Conservation (phyloP, 2,329 filamentous ascomycete genomes). For the Scedosporium minutisporum region DNA sequence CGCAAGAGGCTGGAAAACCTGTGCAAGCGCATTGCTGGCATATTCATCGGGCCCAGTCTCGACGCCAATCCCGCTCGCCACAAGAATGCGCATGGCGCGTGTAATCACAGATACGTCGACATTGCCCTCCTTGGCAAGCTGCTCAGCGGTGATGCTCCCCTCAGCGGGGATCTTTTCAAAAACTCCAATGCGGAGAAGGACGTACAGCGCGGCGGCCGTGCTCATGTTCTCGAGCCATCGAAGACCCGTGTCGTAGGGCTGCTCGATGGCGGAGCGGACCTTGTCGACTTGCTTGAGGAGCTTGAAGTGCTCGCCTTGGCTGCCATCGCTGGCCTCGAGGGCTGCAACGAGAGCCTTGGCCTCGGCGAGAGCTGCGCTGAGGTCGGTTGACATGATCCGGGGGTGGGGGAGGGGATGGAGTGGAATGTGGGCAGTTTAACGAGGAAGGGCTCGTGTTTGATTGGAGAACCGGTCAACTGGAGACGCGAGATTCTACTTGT, state of each 20-base stretch:
- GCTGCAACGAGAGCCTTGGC: constrained; percentile 15
- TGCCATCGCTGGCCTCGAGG: constrained; percentile 15
- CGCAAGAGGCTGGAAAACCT: constrained; percentile 16
- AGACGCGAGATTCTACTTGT: too few relatives aligned
- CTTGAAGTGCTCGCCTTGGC: constrained; percentile 8
- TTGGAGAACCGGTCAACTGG: too few relatives aligned
- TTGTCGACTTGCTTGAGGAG: constrained; percentile 13
- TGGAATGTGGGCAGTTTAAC: too few relatives aligned
- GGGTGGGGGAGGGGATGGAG: too few relatives aligned
- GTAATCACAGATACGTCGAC: constrained; percentile 20
- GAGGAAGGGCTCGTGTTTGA: too few relatives aligned
- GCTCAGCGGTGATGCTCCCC: constrained; percentile 10
- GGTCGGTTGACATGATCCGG: constrained; percentile 9
- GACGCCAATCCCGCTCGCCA: constrained; percentile 19
- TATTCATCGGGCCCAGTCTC: constrained; percentile 21
- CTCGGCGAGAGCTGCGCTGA: constrained; percentile 17
- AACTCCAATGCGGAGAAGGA: constrained; percentile 11
- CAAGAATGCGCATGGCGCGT: constrained; percentile 19
- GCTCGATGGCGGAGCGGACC: constrained; percentile 13
- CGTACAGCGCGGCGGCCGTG: constrained; percentile 12
- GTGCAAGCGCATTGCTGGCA: constrained; percentile 22
- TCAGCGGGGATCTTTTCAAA: constrained; percentile 12
- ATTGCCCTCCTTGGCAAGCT: constrained; percentile 15
- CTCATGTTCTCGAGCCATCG: constrained; percentile 15
- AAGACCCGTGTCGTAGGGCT: constrained; percentile 13